A percentile compares a stretch with the other conserved stretches of the same genome.
Evolutionary conservation across 1,284 basidiomycete genomes (phyloP).

Genomic region (Moniliophthora roreri): DNA sequence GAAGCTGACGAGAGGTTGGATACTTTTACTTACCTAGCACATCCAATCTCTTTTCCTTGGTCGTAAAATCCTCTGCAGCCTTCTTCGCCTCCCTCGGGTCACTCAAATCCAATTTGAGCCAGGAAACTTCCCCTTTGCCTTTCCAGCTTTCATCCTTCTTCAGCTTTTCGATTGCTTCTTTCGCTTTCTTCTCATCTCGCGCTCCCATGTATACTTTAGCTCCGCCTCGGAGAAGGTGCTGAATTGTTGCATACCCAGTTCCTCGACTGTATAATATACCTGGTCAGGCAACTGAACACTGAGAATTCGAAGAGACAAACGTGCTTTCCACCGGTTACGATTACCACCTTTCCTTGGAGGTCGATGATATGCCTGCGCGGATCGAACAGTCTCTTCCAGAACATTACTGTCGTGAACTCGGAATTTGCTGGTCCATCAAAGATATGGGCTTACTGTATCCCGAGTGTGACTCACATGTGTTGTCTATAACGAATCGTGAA

Average conservation of each 20-base stretch:
- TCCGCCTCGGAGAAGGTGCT: slow-evolving; percentile 40
- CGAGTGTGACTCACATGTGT: too few relatives aligned
- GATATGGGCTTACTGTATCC: too few relatives aligned
- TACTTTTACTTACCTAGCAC: slow-evolving; percentile 20
- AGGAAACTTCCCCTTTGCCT: slow-evolving; percentile 40
- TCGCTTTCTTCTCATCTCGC: slow-evolving; percentile 38
- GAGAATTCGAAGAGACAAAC: slow-evolving; percentile 9
- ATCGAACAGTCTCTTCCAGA: too few relatives aligned
- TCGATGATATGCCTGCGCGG: slow-evolving; percentile 24
- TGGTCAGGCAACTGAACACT: not conserved
- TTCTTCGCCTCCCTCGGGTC: slow-evolving; percentile 40
- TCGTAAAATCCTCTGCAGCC: slow-evolving; percentile 38
- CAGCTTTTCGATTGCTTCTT: slow-evolving; percentile 37
- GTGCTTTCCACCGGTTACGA: slow-evolving; percentile 46
- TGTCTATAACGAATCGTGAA: too few relatives aligned
- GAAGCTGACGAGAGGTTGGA: not conserved
- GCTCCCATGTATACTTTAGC: slow-evolving; percentile 49
- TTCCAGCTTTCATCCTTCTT: slow-evolving; percentile 33
- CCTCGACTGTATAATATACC: slow-evolving; percentile 29
- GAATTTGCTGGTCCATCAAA: too few relatives aligned
- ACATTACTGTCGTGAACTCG: too few relatives aligned
- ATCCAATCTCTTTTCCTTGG: slow-evolving; percentile 30
- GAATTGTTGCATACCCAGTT: slow-evolving; percentile 43
- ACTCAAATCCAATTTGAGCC: slow-evolving; percentile 46
- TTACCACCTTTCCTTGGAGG: slow-evolving; percentile 34